Evolutionary conservation across 2,329 filamentous ascomycete genomes (phyloP).

Genomic region (Scleromitrula shiraiana): DNA sequence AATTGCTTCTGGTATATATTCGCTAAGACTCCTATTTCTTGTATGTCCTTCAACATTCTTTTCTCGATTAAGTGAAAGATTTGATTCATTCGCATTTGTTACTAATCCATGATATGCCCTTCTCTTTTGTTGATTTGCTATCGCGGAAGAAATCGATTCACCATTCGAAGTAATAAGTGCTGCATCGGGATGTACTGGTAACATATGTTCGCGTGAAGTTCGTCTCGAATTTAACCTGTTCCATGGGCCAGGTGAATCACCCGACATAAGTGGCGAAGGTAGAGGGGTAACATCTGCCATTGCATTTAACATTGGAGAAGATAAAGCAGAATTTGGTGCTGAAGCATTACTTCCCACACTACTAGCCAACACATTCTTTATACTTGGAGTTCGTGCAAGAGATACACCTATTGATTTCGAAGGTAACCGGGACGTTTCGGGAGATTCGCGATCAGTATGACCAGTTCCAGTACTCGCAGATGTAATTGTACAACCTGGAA

Average conservation of each 20-base stretch:
- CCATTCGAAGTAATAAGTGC: slow-evolving; percentile 43
- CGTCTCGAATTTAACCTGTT: slow-evolving; percentile 42
- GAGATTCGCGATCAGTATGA: slow-evolving; percentile 14
- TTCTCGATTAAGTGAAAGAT: slow-evolving; percentile 17
- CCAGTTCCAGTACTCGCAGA: slow-evolving; percentile 18
- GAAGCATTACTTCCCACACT: slow-evolving; percentile 40
- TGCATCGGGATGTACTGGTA: slow-evolving; percentile 35
- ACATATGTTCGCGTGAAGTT: slow-evolving; percentile 39
- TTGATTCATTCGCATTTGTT: slow-evolving; percentile 18
- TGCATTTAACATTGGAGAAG: slow-evolving; percentile 65
- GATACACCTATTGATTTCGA: slow-evolving; percentile 29
- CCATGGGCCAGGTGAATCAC: slow-evolving; percentile 61
- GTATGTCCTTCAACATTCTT: slow-evolving; percentile 39
- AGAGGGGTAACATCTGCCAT: slow-evolving; percentile 74
- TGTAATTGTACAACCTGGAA: slow-evolving; percentile 21
- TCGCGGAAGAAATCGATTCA: slow-evolving; percentile 43
- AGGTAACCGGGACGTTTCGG: slow-evolving; percentile 10
- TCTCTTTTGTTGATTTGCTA: slow-evolving; percentile 47
- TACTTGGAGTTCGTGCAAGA: slow-evolving; percentile 51
- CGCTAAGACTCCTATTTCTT: slow-evolving; percentile 78
- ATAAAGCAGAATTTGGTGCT: slow-evolving; percentile 57
- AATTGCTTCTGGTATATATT: slow-evolving; percentile 70
- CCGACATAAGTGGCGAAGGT: slow-evolving; percentile 62
- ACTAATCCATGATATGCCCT: slow-evolving; percentile 46
- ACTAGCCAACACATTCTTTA: slow-evolving; percentile 46